A percentile compares a stretch with the other conserved stretches of the same genome.
Evolutionary conservation across 352 stramenopile species (phyloP).

Genomic region (Phytopythium helicoides): DNA sequence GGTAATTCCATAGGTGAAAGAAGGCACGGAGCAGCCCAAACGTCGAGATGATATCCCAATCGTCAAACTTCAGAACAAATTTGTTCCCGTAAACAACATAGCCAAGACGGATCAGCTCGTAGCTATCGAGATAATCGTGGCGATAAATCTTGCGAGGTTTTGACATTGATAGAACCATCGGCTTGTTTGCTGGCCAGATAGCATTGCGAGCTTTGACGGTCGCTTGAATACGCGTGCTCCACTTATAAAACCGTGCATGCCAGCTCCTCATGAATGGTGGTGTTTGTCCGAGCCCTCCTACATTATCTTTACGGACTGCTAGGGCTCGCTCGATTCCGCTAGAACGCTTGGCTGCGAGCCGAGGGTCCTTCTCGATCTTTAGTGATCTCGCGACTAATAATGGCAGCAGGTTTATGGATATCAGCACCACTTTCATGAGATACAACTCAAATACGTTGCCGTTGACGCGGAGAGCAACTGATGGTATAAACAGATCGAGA

Average conservation of each 20-base stretch:
- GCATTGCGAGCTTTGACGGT: no score
- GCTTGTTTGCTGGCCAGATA: no score
- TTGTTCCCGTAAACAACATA: slow-evolving; percentile 8
- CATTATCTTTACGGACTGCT: background rate
- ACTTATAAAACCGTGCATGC: background rate
- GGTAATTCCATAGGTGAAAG: slow-evolving; percentile 6
- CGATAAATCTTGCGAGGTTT: background rate
- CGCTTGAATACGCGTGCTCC: background rate
- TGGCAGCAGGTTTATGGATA: slow-evolving; percentile 11
- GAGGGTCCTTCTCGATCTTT: background rate
- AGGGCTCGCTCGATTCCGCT: background rate
- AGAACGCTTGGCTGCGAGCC: background rate
- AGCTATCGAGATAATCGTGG: slow-evolving; percentile 8
- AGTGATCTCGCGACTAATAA: slow-evolving; percentile 1
- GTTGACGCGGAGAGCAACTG: slow-evolving; percentile 15
- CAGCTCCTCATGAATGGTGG: slow-evolving; percentile 11
- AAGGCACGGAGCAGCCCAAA: background rate
- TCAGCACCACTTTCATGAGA: slow-evolving; percentile 13
- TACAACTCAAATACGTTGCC: slow-evolving; percentile 18
- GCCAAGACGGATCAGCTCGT: slow-evolving; percentile 9
- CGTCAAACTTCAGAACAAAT: slow-evolving; percentile 4
- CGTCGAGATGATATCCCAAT: slow-evolving; percentile 2
- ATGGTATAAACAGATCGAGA: slow-evolving; percentile 11
- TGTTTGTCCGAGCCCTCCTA: slow-evolving; percentile 8
- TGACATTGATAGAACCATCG: background rate